Percentiles rank a stretch among this genome's conserved stretches.
Conservation (phyloP, 2,329 filamentous ascomycete species). For the Diaporthe eres region DNA sequence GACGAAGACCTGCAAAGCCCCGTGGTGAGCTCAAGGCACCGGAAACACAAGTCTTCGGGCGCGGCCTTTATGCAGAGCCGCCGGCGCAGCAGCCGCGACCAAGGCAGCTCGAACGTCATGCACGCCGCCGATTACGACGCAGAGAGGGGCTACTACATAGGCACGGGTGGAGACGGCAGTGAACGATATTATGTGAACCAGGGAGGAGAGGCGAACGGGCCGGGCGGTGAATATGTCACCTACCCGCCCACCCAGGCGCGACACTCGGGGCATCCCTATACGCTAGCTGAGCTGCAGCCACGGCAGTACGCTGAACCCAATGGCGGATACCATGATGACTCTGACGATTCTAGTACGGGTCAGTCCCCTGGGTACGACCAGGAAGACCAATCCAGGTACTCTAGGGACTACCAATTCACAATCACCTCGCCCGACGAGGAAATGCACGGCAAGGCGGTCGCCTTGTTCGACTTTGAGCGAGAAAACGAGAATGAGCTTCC, state of each 20-base stretch:
- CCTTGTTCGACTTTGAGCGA: constrained; percentile 92
- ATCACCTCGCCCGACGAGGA: constrained; percentile 97
- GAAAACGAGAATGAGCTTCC: constrained; percentile 98
- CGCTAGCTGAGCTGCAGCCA: constrained; percentile 60
- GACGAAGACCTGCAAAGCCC: constrained; percentile 96
- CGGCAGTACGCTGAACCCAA: constrained; percentile 61
- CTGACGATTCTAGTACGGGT: constrained; percentile 70
- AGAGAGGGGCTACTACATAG: constrained; percentile 77
- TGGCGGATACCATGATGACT: constrained; percentile 67
- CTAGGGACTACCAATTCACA: constrained; percentile 93
- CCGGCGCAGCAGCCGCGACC: constrained; percentile 61
- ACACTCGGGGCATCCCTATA: constrained; percentile 67
- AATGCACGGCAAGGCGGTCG: constrained; percentile 96
- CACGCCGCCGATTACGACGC: constrained; percentile 66
- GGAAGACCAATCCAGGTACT: constrained; percentile 84
- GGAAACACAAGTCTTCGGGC: constrained; percentile 83
- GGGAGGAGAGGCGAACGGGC: constrained; percentile 78
- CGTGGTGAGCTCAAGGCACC: constrained; percentile 86
- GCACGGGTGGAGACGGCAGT: constrained; percentile 77
- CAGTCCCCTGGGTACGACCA: constrained; percentile 71
- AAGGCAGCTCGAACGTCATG: constrained; percentile 58
- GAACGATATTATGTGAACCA: constrained; percentile 83
- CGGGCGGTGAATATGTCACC: constrained; percentile 84
- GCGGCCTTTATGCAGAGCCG: constrained; percentile 63
- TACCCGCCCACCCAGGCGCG: constrained; percentile 77